Conservation (phyloP, 768 basidiomycete species). For the Boletus barrowsii region DNA sequence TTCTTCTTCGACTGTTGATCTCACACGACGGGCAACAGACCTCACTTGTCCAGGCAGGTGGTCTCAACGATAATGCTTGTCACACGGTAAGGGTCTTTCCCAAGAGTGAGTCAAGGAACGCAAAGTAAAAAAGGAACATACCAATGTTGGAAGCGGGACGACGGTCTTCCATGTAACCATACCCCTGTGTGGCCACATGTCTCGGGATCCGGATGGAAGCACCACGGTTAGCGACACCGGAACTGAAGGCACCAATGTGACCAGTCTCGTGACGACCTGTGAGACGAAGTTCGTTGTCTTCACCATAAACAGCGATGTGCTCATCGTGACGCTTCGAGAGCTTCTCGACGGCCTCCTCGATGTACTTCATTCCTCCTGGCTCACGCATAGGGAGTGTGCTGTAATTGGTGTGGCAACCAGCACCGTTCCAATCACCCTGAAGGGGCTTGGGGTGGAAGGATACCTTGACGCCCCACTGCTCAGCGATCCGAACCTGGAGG, state of each 20-base stretch:
- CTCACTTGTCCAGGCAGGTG: conserved; percentile 66
- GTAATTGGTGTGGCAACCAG: conserved; percentile 98
- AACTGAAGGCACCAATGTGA: conserved; percentile 86
- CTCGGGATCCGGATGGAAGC: conserved; percentile 95
- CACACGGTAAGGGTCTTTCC: conserved; percentile 89
- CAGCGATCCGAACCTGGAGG: conserved; percentile 92
- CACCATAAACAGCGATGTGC: conserved; percentile 97
- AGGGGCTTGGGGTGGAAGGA: conserved; percentile 99
- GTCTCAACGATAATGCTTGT: conserved; percentile 89
- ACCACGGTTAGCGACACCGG: conserved; percentile 96
- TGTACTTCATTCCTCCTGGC: conserved; percentile 87
- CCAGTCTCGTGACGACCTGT: conserved; percentile 98
- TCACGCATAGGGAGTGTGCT: conserved; percentile 94
- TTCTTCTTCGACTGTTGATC: conserved; percentile 1
- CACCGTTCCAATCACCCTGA: conserved; percentile 98
- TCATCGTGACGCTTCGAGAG: conserved; percentile 86
- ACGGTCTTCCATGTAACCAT: conserved; percentile 94
- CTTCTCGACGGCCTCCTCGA: conserved; percentile 93
- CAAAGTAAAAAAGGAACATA: conserved; percentile 27
- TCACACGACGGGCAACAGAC: conserved; percentile 10
- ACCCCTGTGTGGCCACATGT: conserved; percentile 88
- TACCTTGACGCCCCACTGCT: conserved; percentile 96
- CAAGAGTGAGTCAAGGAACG: conserved; percentile 5
- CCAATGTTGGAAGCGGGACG: conserved; percentile 98
- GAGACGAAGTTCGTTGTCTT: conserved; percentile 94